These are phyloP conservation scores for Stylonectria norvegica DNA, from an alignment of 2,329 filamentous ascomycete genomes.

Conservation along the genomic window DNA sequence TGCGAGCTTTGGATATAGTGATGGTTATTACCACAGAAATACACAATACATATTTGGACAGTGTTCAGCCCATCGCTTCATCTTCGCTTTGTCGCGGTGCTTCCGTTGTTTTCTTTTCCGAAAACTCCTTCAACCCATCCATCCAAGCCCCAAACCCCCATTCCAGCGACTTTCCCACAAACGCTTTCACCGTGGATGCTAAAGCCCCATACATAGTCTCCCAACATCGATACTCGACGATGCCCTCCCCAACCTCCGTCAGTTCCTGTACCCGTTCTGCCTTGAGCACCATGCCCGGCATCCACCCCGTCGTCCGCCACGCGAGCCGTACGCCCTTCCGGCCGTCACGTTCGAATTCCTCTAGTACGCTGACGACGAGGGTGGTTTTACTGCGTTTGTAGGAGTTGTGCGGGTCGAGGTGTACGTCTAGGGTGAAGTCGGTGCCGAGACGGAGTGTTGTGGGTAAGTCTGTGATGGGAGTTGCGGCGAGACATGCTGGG, in stretches of 20 bases:
- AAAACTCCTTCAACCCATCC: constrained; percentile 16
- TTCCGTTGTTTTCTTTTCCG: too few relatives aligned
- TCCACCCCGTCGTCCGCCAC: constrained; percentile 35
- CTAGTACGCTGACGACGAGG: constrained; percentile 30
- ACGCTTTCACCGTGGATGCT: constrained; percentile 32
- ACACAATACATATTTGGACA: constrained; percentile 1
- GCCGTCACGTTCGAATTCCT: constrained; percentile 30
- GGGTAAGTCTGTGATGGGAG: constrained; percentile 14
- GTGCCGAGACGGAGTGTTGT: constrained; percentile 31
- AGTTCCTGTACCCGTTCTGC: constrained; percentile 45
- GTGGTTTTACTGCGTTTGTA: constrained; percentile 17
- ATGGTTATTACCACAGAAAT: too few relatives aligned
- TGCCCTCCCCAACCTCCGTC: constrained; percentile 24
- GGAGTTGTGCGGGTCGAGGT: constrained; percentile 27
- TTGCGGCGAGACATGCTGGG: constrained; percentile 4
- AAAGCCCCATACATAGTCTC: constrained; percentile 45
- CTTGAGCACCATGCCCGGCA: constrained; percentile 32
- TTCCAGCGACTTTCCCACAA: constrained; percentile 31
- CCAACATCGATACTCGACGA: constrained; percentile 40
- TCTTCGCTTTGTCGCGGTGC: too few relatives aligned
- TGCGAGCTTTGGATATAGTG: too few relatives aligned
- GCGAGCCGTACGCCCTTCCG: constrained; percentile 37
- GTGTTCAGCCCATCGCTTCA: too few relatives aligned
- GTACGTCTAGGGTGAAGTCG: constrained; percentile 32
- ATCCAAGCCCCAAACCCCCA: constrained; percentile 38